Evolutionary conservation across 208 protist species (phyloP), one percentile per base, ranked within the genome.

Genomic region (Acanthamoeba triangularis): DNA sequence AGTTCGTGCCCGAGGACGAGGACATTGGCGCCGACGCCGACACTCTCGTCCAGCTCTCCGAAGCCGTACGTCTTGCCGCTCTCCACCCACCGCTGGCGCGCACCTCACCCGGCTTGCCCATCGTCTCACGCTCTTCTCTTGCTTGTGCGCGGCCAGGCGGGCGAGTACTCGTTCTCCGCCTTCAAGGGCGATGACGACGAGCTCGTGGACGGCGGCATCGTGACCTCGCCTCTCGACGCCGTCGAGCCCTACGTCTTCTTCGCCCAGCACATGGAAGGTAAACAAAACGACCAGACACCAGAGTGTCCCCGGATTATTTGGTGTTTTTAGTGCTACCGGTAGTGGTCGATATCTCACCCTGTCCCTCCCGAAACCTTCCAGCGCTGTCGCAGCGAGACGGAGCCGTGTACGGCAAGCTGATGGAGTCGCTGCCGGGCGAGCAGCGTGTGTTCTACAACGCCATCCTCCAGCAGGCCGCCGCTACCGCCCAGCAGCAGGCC

Each of bases 401-500:
- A 18, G 20, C 33, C 13, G 74, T 84, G 37, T 84, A 84, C 25
- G 41, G 11, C 74, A 47, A 84, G 20, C 33, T 84, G n/a, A 54
- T 84, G 74, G 74, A 84, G 44, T 7, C 37, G 5, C 11, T 84
- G 18, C 74, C 23, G 44, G 74, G 74, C 44, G 74, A 84, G 74
- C 74, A 84, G 74, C 74, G 74, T 6, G 74, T 52, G 41, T 84
- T 84, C 74, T 84, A 84, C 74, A 44, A 84, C 41, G 74, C 74
- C 74, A 52, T 84, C 74, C 35, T 84, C 25, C 74, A 84, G 44
- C 74, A 84, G 74, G 74, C 74, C 74, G 44, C 41, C 37, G 23
- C 74, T 2, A 84, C 35, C 0, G 74, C 74, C 33, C 44, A 44
- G 41, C 61, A 98, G 99, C 93, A 98, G 10, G 65, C 65, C 30